These are phyloP conservation scores for Malus sylvestris DNA, from an alignment of 306 rosid genomes.

Conservation along the genomic window DNA sequence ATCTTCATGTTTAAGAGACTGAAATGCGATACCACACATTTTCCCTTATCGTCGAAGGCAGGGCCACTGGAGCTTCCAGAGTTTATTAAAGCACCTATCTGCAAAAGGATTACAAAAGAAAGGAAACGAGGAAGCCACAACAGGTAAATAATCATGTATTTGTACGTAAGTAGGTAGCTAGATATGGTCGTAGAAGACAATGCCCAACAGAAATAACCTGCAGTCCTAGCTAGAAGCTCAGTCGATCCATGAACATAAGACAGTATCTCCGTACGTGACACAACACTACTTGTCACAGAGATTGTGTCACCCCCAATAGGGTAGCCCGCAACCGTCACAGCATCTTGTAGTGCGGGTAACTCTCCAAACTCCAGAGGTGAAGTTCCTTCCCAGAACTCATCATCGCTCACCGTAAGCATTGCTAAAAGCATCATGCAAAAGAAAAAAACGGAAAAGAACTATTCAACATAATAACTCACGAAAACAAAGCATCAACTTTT, in stretches of 20 bases:
- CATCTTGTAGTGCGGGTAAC: conserved; percentile 72
- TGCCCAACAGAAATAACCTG: conserved; percentile 40
- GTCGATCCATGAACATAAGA: conserved; percentile 84
- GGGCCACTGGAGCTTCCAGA: conserved; percentile 90
- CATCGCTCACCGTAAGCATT: conserved; percentile 67
- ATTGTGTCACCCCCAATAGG: conserved; percentile 82
- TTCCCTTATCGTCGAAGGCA: conserved; percentile 66
- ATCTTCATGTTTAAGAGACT: conserved; percentile 75
- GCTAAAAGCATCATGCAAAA: conserved; percentile 43
- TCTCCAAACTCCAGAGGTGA: conserved; percentile 66
- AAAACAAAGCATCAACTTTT: neutral
- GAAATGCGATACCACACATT: conserved; percentile 77
- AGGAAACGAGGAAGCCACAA: conserved; percentile 6
- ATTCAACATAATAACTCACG: neutral
- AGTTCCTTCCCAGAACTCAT: conserved; percentile 83
- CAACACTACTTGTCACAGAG: conserved; percentile 84
- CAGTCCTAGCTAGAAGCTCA: conserved; percentile 76
- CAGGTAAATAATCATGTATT: conserved; percentile 4
- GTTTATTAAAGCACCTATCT: conserved; percentile 79
- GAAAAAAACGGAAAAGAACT: neutral
- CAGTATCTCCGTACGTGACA: conserved; percentile 71
- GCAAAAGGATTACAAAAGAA: conserved; percentile 12
- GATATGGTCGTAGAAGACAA: neutral
- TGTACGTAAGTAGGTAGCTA: neutral
- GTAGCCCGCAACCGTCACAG: conserved; percentile 74